Base-by-base conservation (phyloP, 1,284 basidiomycete genomes). In the Exsudoporus floridanus region DNA sequence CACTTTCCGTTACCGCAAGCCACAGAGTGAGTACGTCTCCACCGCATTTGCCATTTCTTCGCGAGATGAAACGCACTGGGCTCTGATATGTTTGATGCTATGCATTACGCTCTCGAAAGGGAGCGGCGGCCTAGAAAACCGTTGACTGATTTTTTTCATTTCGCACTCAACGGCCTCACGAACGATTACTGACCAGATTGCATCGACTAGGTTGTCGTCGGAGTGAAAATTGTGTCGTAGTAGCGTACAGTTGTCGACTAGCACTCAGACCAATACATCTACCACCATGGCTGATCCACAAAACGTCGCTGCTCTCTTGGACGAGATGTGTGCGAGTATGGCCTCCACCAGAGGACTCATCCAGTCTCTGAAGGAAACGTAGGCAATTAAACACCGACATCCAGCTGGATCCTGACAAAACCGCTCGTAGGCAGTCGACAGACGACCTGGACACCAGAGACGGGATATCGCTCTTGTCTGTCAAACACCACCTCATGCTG, bases 81-180 rank as follows among this genome's bases (percentile, higher is more conserved):
- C 88, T 91, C 88, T 88, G 89, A 90, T 49, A 52, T 54, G 38
- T 49, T 66, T 76, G 87, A 84, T 84, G 89, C 74, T 62, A 85
- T 74, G 88, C 88, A 88, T 73, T 84, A 89, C 84, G 80, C 81
- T 84, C 77, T 59, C 53, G 5, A 64, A 19, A 14, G 59, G 62
- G 77, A 78, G 83, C 77, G 84, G 87, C 88, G 87, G 88, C 87
- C 77, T 90, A 89, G 87, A 90, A 90, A 90, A 78, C 88, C 88
- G 88, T 90, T 84, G 74, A 84, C 88, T 89, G 88, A 91, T 66
- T 53, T 42, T 63, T 60, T 55, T 9, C 28, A 1, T 28, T n/a
- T 23, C 10, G 2, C 18, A n/a, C n/a, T 31, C 7, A 35, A 37
- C 34, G 14, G 14, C 6, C 16, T 9, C 0, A 12, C 2, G 33